Base-by-base conservation (phyloP, 257 asterid species). In the Plantago major region DNA sequence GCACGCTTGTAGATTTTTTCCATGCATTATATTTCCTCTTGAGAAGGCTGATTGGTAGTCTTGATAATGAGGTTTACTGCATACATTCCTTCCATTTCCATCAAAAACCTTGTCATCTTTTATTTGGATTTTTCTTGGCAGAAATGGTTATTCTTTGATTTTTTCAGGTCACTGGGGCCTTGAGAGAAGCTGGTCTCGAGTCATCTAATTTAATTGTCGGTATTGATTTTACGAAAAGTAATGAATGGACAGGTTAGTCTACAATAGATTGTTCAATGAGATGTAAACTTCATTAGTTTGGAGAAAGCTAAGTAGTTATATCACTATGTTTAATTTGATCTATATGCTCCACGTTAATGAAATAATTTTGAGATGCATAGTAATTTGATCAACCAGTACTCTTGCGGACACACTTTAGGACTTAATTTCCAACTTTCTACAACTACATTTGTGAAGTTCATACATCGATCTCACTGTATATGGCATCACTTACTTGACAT, bases 151-250 rank as follows among this genome's bases (percentile, higher is more conserved):
- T 43, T 28, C 9, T 38, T 71, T 58, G 60, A 42, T 65, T 71
- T 70, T 22, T 22, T 43, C 86, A 88, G 96, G 94, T 88, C 48
- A 79, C 89, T 49, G 52, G 15, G 26, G 94, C 95, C 59, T 67
- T 88, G 77, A 80, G 83, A 67, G 96, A 88, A 76, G 67, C 81
- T 59, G 95, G 96, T 47, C 77, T 88, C 33, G 96, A 88, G 79
- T 88, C 96, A n/a, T 88, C 96, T 66, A 88, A 88, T 76, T 76
- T 88, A 58, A 88, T 88, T 71, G 56, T 88, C 14, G 96, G 96
- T 19, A 76, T 88, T 73, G 96, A 88, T 78, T 85, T 88, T 71
- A 88, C 94, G 28, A 88, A 88, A 72, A 88, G 96, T 68, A 88
- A 88, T 28, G 96, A 88, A 74, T 88, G 96, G 96, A 88, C 95